Percentiles rank a stretch among this genome's conserved stretches.
These are phyloP conservation scores for Vaccinium darrowii DNA, from an alignment of 148 eudicot species.

Conservation along the genomic window DNA sequence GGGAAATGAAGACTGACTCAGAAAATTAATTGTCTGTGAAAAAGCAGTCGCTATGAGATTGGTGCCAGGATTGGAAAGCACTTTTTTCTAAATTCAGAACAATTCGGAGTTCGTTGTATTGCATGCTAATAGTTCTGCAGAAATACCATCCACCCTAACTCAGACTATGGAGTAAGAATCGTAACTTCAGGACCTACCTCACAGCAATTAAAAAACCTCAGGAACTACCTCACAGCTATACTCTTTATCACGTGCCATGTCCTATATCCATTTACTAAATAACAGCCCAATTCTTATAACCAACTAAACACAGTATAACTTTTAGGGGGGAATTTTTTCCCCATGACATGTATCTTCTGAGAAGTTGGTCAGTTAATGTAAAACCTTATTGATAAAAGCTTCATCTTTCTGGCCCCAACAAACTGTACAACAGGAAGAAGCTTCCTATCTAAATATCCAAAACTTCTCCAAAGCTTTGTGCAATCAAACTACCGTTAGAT, in stretches of 20 bases:
- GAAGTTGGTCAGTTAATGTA: not conserved
- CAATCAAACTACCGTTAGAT: not conserved
- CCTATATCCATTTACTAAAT: not conserved
- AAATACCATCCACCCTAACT: not conserved
- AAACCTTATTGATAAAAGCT: not conserved
- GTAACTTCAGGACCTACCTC: not conserved
- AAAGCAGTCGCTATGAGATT: not conserved
- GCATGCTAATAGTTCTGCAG: not conserved
- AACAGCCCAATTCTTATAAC: not conserved
- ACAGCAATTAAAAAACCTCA: no score
- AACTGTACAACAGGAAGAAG: not conserved
- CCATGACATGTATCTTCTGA: not conserved
- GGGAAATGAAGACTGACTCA: not conserved
- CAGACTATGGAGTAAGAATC: not conserved
- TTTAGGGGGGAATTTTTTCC: not conserved
- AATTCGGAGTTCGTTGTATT: not conserved
- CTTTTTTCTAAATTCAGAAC: not conserved
- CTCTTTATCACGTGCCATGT: not conserved
- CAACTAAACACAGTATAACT: not conserved
- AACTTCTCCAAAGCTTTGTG: not conserved
- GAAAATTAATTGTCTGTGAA: not conserved
- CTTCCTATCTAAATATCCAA: not conserved
- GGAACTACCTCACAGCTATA: not conserved
- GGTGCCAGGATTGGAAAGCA: not conserved
- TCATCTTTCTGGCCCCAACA: not conserved